phyloP scores from a whole-genome alignment of 768 basidiomycete genomes.

The Amanita rubescens region DNA sequence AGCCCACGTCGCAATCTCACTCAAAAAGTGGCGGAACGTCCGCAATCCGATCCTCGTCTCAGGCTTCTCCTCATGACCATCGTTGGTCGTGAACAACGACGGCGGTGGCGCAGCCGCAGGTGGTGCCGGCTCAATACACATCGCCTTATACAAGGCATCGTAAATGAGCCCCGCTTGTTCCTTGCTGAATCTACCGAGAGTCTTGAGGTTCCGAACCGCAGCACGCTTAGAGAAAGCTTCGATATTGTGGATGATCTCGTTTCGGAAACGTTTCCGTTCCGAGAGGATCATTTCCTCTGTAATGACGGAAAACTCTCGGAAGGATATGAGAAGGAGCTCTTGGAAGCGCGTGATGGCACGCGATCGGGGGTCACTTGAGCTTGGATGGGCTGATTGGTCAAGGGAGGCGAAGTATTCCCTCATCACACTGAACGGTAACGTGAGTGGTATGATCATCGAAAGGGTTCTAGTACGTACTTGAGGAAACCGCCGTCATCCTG shows the following conservation, averaged over 20 bases:
- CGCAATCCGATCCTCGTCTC: too few relatives aligned
- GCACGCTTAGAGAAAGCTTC: constrained; percentile 95
- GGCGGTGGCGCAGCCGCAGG: constrained; percentile 45
- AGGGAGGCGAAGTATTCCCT: constrained; percentile 86
- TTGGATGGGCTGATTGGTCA: constrained; percentile 89
- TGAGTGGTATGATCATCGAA: background rate
- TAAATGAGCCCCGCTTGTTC: too few relatives aligned
- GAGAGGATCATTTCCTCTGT: too few relatives aligned
- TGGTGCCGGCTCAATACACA: constrained; percentile 55
- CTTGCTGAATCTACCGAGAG: constrained; percentile 72
- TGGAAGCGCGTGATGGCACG: constrained; percentile 97
- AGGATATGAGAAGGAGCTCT: constrained; percentile 91
- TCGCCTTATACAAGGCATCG: constrained; percentile 82
- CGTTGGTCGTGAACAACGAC: constrained; percentile 47
- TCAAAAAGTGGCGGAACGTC: too few relatives aligned
- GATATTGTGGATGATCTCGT: too few relatives aligned
- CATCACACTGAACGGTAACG: constrained; percentile 81
- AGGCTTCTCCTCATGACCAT: too few relatives aligned
- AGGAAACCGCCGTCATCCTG: constrained; percentile 98
- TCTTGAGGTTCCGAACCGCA: constrained; percentile 80
- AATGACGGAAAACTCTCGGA: constrained; percentile 95
- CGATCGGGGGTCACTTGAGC: constrained; percentile 78
- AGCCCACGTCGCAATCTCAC: constrained; percentile 93
- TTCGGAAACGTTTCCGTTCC: too few relatives aligned
- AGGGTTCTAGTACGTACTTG: constrained; percentile 51